Base-by-base conservation (phyloP, 805 yeast species). In the Spathaspora sp. region DNA sequence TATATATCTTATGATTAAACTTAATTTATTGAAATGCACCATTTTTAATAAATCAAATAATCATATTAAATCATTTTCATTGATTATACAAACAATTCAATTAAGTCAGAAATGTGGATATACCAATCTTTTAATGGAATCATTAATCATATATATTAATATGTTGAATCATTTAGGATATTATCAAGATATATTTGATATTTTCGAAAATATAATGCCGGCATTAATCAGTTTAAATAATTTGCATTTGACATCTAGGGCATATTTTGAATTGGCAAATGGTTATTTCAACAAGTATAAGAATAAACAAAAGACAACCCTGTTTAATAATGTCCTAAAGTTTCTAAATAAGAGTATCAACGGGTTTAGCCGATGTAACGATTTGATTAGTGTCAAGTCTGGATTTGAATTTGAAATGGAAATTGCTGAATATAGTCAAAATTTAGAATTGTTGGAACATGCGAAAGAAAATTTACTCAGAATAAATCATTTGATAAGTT, bases 11-110 rank as follows among this genome's bases (percentile, higher is more conserved):
- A 69, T 70, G 38, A 64, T 82, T 19, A 72, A 72, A 58, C 73
- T 78, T 50, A 79, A 75, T 46, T 57, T 82, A 10, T 58, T 82
- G 48, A 78, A 79, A 57, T 75, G 81, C 43, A 59, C 67, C 12
- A 69, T 81, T 0, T 65, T 82, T 52, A 57, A 76, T 20, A 57
- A 65, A 5, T 62, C 77, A 14, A 76, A 79, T 0, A 65, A 73
- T 4, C 79, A 82, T 12, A 63, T 77, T 9, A 71, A 86, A 51
- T 81, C 80, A 0, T 55, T 85, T 8, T 76, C 86, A 0, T 60
- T 77, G 17, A 58, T 83, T 0, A 60, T 80, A 5, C 80, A 80
- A 54, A 73, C 82, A 48, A 64, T 86, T 1, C 75, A 77, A 46
- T 59, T 72, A 11, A 79, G 87, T 0, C 72, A 74, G 18, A 60